phyloP scores from a whole-genome alignment of 768 basidiomycete species.

The Scleroderma citrinum region DNA sequence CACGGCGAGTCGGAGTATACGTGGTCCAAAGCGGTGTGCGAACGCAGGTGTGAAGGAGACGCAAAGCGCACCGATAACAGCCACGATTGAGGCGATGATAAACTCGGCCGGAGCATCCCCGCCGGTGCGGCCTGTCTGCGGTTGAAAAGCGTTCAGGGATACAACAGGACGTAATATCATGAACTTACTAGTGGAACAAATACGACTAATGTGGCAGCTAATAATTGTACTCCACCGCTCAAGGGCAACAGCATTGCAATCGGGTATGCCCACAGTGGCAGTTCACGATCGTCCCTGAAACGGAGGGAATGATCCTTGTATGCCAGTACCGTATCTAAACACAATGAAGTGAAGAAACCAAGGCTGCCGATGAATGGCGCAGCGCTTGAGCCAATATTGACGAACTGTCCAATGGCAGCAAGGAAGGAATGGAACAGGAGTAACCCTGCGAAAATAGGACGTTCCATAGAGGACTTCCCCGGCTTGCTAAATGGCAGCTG shows the following conservation, averaged over 20 bases:
- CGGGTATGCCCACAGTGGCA: constrained; percentile 60
- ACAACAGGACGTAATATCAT: not conserved
- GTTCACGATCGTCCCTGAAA: constrained; percentile 18
- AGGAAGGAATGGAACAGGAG: constrained; percentile 53
- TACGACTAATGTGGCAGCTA: constrained; percentile 66
- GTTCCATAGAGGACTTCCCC: constrained; percentile 43
- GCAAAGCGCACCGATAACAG: constrained; percentile 48
- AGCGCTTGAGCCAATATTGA: constrained; percentile 71
- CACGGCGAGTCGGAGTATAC: constrained; percentile 34
- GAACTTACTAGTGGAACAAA: constrained; percentile 78
- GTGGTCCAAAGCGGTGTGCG: constrained; percentile 59
- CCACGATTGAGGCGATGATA: constrained; percentile 77
- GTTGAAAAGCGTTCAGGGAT: constrained; percentile 1
- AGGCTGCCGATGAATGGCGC: constrained; percentile 60
- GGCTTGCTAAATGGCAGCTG: constrained; percentile 48
- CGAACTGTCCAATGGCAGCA: constrained; percentile 55
- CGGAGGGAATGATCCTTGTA: constrained; percentile 15
- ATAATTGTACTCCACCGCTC: constrained; percentile 50
- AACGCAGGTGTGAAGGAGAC: constrained; percentile 65
- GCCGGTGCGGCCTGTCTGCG: constrained; percentile 76
- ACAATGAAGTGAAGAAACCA: constrained; percentile 52
- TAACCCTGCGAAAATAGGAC: constrained; percentile 51
- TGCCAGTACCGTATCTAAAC: constrained; percentile 42
- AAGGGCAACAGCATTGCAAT: constrained; percentile 53
- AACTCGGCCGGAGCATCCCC: constrained; percentile 81